These are phyloP conservation scores for Neurospora hispaniola DNA, from an alignment of 495 filamentous ascomycete genomes.

Conservation along the genomic window DNA sequence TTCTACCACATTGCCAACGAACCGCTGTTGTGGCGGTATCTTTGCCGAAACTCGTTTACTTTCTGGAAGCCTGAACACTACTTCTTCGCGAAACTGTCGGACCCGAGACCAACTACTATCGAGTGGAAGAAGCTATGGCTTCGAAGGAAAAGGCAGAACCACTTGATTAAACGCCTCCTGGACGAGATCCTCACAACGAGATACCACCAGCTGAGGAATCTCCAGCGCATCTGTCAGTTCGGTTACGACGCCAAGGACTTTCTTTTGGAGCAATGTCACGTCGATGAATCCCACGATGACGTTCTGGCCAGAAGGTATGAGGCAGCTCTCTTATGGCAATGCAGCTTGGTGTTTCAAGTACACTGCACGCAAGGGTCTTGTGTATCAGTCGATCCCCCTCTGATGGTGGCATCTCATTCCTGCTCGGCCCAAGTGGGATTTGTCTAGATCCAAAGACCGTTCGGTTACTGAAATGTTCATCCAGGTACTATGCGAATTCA, in stretches of 20 bases:
- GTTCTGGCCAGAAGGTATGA: conserved; percentile 67
- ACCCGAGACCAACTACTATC: conserved; percentile 37
- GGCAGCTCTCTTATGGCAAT: not conserved
- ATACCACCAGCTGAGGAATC: conserved; percentile 55
- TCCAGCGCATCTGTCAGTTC: conserved; percentile 53
- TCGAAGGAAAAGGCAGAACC: conserved; percentile 44
- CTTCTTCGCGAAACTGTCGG: conserved; percentile 43
- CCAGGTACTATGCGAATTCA: conserved; percentile 62
- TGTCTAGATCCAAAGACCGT: not conserved
- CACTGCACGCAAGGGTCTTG: not conserved
- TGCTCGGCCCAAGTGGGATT: not conserved
- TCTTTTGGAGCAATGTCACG: conserved; percentile 52
- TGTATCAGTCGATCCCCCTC: not conserved
- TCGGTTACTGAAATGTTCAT: not conserved
- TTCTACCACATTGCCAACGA: conserved; percentile 56
- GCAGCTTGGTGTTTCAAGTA: not conserved
- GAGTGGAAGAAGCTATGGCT: conserved; percentile 72
- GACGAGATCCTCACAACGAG: conserved; percentile 62
- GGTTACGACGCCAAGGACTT: conserved; percentile 88
- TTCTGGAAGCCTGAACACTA: conserved; percentile 65
- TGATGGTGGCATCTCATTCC: not conserved
- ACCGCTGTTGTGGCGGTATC: conserved; percentile 65
- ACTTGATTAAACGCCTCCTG: conserved; percentile 44
- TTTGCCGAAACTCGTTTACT: conserved; percentile 55
- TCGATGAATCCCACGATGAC: conserved; percentile 55